Evolutionary conservation across 2,329 filamentous ascomycete species (phyloP), one percentile per base, ranked within the genome.

Genomic region (Cordyceps tenuipes): DNA sequence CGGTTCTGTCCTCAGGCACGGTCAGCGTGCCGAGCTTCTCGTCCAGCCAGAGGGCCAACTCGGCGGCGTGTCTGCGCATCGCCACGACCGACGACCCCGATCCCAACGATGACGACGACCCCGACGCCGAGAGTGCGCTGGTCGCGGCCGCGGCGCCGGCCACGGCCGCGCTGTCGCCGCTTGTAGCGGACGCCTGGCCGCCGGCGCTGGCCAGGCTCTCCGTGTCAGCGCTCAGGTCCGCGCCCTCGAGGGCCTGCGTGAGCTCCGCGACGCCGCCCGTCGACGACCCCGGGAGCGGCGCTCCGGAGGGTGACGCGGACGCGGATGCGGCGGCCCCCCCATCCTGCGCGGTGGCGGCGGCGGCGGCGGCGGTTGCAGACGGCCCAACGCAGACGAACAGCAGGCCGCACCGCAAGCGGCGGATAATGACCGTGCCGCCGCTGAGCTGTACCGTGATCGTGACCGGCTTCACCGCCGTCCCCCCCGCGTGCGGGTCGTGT

Each of bases 331-430:
- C n/a, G n/a, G n/a, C n/a, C n/a, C n/a, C n/a, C n/a, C n/a, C n/a
- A n/a, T n/a, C n/a, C n/a, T n/a, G n/a, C n/a, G n/a, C n/a, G n/a
- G n/a, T n/a, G n/a, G n/a, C n/a, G n/a, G n/a, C 43, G 43, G n/a
- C 10, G 43, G 43, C 17, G 43, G 43, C 17, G 1, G 17, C 8
- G 51, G 31, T 43, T 19, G 43, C 23, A 12, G 39, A 41, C 13
- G 80, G 76, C 0, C 83, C 83, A 46, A 86, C 77, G 65, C 81
- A 84, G 51, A 86, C 80, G 63, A 87, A 84, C 43, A 87, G 73
- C 50, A 87, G 75, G 19, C 82, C 82, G 69, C 83, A 86, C 46
- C 74, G 75, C 36, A 87, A 73, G 2, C 76, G 75, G 12, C 82
- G 76, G 59, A 87, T 82, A 21, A 86, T 79, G 64, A 87, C 78